A percentile compares a stretch with the other conserved stretches of the same genome.
These are phyloP conservation scores for Suillus variegatus DNA, from an alignment of 768 basidiomycete species.

Conservation along the genomic window DNA sequence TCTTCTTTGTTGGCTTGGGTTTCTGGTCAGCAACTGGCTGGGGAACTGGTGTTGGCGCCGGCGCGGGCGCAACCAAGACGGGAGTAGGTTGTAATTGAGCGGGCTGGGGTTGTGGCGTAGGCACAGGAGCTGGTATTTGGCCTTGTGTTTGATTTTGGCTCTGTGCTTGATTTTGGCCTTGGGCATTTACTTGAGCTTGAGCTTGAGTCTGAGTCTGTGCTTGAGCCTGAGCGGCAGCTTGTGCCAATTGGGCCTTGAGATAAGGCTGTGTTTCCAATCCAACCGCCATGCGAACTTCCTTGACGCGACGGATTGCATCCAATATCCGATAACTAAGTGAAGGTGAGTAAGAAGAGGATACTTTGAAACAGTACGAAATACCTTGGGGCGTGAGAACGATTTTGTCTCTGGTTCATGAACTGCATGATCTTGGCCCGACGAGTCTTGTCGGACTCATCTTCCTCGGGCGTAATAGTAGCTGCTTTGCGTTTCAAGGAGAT, in stretches of 20 bases:
- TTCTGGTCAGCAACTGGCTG: slow-evolving; percentile 34
- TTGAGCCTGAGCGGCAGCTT: slow-evolving; percentile 17
- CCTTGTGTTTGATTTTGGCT: slow-evolving; percentile 27
- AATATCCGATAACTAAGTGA: slow-evolving; percentile 54
- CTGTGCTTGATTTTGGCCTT: slow-evolving; percentile 26
- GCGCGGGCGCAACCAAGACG: slow-evolving; percentile 33
- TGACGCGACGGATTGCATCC: slow-evolving; percentile 44
- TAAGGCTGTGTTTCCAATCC: slow-evolving; percentile 4
- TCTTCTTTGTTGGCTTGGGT: slow-evolving; percentile 29
- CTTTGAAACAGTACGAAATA: slow-evolving; percentile 28
- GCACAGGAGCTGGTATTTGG: slow-evolving; percentile 31
- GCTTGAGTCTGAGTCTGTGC: slow-evolving; percentile 15
- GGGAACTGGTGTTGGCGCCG: slow-evolving; percentile 25
- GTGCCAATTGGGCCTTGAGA: slow-evolving; percentile 5
- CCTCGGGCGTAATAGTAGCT: slow-evolving; percentile 66
- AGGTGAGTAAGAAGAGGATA: neutral
- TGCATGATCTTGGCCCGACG: slow-evolving; percentile 74
- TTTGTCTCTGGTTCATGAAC: slow-evolving; percentile 70
- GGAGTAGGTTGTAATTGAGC: slow-evolving; percentile 38
- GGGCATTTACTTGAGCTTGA: slow-evolving; percentile 31
- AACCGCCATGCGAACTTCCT: slow-evolving; percentile 28
- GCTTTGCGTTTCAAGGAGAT: slow-evolving; percentile 78
- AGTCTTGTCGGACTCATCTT: slow-evolving; percentile 74
- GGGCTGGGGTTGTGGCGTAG: slow-evolving; percentile 32
- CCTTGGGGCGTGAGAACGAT: slow-evolving; percentile 48